phyloP scores from a whole-genome alignment of 305 asterid genomes.

The Nicotiana rustica region DNA sequence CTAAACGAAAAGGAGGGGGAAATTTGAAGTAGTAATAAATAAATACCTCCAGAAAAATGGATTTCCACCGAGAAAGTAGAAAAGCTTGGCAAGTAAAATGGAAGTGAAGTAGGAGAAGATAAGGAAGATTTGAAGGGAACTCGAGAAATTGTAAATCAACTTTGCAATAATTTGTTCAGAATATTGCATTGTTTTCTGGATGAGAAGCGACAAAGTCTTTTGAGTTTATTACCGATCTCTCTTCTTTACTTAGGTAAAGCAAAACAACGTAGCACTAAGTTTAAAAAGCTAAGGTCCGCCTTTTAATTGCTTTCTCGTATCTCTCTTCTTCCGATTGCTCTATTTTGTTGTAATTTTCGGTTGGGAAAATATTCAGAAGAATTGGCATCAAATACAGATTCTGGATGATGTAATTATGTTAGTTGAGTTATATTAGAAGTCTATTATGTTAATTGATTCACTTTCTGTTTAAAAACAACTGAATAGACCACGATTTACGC shows the following conservation, averaged over 20 bases:
- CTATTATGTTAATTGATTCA: too few relatives aligned
- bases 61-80: slow-evolving; percentile 80
- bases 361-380: too few relatives aligned
- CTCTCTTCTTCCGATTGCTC: background rate
- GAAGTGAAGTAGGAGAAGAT: slow-evolving; percentile 38
- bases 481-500: too few relatives aligned
- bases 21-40: background rate
- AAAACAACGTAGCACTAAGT: slow-evolving; percentile 53
- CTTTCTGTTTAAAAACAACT: too few relatives aligned
- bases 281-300: slow-evolving; percentile 42
- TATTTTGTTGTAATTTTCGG: too few relatives aligned
- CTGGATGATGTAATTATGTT: too few relatives aligned
- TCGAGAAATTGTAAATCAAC: slow-evolving; percentile 78
- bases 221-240: slow-evolving; percentile 49
- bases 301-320: slow-evolving; percentile 61
- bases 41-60: slow-evolving; percentile 72
- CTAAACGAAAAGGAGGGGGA: too few relatives aligned
- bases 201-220: background rate
- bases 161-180: slow-evolving; percentile 61
- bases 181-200: slow-evolving; percentile 61
- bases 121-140: slow-evolving; percentile 69
- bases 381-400: too few relatives aligned
- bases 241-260: slow-evolving; percentile 39
- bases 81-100: slow-evolving; percentile 68
- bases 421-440: too few relatives aligned